Base-by-base conservation (phyloP, 768 basidiomycete species). In the Suillus discolor region DNA sequence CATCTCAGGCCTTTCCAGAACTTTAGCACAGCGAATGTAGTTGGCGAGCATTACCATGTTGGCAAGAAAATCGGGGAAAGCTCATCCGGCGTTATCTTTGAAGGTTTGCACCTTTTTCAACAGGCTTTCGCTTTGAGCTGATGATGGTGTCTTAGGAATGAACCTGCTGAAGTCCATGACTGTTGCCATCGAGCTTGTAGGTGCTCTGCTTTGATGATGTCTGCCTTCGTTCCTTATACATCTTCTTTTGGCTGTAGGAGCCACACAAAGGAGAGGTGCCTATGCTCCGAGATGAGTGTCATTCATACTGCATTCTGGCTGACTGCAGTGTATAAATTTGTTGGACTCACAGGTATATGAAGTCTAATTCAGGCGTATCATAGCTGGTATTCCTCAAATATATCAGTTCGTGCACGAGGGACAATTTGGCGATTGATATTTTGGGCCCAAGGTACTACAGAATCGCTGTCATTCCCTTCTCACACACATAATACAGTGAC, bases 61-160 rank as follows among this genome's bases (percentile, higher is more conserved):
- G 97, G 97, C 71, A 93, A 93, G 86, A 99, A 99, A 88, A 98
- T 99, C 79, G 97, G 97, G 68, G 97, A 99, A 79, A 97, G 97
- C 68, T 93, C 91, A 7, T 99, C 99, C 77, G 97, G 97, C 69
- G 96, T 99, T 83, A 94, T 93, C 78, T 94, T 91, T 69, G 93
- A 93, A 82, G 92, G 92, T 90, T 65, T 23, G 71, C 68, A 60
- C 42, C 39, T 38, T 65, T 53, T 42, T 64, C 34, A 49, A 41
- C 13, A 61, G 47, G 34, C 13, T 60, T 9, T 44, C 59, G 16
- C 5, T 16, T 59, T 41, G 4, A 59, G 1, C 38, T 59, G 51
- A 2, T 42, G 57, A 23, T 57, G 31, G 60, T 61, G 11, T 62
- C 68, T 59, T 74, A 98, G 97, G 97, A 34, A 97, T 95, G 11